These are phyloP conservation scores for Kwoniella botswanensis DNA, from an alignment of 768 basidiomycete species.

Conservation along the genomic window DNA sequence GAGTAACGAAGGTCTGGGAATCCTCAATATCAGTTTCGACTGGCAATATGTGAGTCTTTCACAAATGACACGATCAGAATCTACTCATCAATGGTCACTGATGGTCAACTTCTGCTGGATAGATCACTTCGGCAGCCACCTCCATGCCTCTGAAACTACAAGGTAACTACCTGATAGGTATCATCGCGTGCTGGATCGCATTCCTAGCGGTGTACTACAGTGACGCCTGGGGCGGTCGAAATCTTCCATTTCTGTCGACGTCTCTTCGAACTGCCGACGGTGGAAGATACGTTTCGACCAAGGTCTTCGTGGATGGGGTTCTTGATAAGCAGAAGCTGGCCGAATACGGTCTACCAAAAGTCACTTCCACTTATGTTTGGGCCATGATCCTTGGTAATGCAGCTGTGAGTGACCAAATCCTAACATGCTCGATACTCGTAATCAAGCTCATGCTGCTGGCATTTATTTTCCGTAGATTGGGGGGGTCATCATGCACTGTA, in stretches of 20 bases:
- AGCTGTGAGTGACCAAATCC: constrained; percentile 36
- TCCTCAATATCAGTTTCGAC: constrained; percentile 17
- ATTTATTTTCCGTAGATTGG: constrained; percentile 62
- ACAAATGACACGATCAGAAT: too few relatives aligned
- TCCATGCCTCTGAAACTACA: constrained; percentile 12
- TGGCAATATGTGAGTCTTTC: constrained; percentile 34
- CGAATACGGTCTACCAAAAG: constrained; percentile 63
- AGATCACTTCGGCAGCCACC: constrained; percentile 19
- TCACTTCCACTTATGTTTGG: constrained; percentile 61
- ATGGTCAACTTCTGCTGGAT: too few relatives aligned
- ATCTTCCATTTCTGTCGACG: constrained; percentile 68
- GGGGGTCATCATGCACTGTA: constrained; percentile 65
- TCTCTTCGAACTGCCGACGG: constrained; percentile 67
- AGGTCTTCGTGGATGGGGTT: constrained; percentile 65
- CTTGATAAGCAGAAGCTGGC: constrained; percentile 66
- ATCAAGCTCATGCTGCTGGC: constrained; percentile 43
- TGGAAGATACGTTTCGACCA: constrained; percentile 64
- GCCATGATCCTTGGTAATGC: constrained; percentile 13
- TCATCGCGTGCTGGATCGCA: constrained; percentile 63
- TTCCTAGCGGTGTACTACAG: constrained; percentile 68
- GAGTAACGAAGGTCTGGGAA: constrained; percentile 24
- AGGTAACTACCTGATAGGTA: constrained; percentile 69
- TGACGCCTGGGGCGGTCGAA: constrained; percentile 67
- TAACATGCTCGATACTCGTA: constrained; percentile 59
- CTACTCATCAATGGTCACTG: too few relatives aligned